Evolutionary conservation across 2,329 filamentous ascomycete species (phyloP).

Genomic region (Microcera coccophila): DNA sequence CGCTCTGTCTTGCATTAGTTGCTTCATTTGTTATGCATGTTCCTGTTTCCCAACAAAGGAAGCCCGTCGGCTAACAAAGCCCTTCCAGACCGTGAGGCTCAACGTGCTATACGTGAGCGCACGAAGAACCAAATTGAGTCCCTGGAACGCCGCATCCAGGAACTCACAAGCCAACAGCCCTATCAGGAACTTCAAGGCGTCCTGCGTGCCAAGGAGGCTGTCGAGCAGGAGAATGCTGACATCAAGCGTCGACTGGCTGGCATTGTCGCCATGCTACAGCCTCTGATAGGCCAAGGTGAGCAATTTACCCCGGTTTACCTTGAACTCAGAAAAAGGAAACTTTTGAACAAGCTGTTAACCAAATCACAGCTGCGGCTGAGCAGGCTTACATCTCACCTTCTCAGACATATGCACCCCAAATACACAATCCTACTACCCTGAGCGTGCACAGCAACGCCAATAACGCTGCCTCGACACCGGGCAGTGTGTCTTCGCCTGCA

Average conservation of each 20-base stretch:
- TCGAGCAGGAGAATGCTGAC: constrained; percentile 76
- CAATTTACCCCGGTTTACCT: constrained; percentile 1
- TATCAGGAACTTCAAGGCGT: constrained; percentile 79
- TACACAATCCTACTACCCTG: constrained; percentile 17
- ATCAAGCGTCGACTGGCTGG: constrained; percentile 65
- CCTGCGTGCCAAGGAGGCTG: constrained; percentile 69
- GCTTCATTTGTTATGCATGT: background rate
- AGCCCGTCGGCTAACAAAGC: constrained; percentile 14
- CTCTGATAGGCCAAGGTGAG: constrained; percentile 43
- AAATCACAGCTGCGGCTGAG: constrained; percentile 22
- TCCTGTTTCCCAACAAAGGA: background rate
- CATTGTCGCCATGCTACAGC: constrained; percentile 62
- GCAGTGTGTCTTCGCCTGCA: constrained; percentile 23
- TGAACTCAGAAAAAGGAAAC: background rate
- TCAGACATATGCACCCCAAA: constrained; percentile 25
- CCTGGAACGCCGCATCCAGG: constrained; percentile 67
- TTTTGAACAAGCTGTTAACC: constrained; percentile 3
- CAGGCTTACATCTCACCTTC: constrained; percentile 33
- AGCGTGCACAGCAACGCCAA: constrained; percentile 18
- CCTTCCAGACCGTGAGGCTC: constrained; percentile 70
- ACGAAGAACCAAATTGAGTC: constrained; percentile 76
- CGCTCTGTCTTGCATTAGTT: too few relatives aligned
- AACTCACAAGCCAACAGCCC: constrained; percentile 74
- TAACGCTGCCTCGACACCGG: constrained; percentile 26
- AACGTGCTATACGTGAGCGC: constrained; percentile 77